phyloP scores from a whole-genome alignment of 2,329 filamentous ascomycete genomes.

The Claviceps sp. region DNA sequence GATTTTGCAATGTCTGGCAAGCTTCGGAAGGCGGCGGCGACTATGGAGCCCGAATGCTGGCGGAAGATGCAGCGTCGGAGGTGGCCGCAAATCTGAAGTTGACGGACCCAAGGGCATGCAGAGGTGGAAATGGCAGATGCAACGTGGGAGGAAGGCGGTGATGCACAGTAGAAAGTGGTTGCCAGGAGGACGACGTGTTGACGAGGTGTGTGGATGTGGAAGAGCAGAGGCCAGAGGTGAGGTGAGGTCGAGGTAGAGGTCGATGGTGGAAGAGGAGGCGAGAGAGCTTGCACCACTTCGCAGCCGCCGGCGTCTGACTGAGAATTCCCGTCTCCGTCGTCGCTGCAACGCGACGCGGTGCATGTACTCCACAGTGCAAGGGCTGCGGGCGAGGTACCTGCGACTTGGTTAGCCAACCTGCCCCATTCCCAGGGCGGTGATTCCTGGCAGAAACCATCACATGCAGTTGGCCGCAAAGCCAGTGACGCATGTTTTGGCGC shows the following conservation, averaged over 20 bases:
- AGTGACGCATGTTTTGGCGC: conserved; percentile 20
- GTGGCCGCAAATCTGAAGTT: conserved; percentile 3
- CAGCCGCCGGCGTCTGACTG: conserved; percentile 6
- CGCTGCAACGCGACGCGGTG: neutral
- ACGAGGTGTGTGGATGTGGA: conserved; percentile 3
- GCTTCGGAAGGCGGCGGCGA: neutral
- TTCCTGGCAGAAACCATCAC: conserved; percentile 16
- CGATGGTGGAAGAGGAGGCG: neutral
- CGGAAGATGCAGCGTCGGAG: neutral
- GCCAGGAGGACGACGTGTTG: neutral
- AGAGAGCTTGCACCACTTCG: conserved; percentile 2
- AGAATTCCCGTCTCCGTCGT: conserved; percentile 6
- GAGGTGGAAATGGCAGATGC: conserved; percentile 1
- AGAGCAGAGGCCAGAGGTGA: neutral
- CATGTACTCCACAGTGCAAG: neutral
- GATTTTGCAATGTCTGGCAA: neutral
- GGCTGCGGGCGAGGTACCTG: neutral
- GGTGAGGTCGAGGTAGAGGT: neutral
- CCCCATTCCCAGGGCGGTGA: conserved; percentile 13
- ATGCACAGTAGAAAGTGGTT: neutral
- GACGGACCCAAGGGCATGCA: neutral
- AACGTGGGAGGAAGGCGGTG: neutral
- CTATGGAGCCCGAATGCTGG: neutral
- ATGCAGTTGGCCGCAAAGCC: conserved; percentile 12
- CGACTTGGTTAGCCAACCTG: neutral